phyloP scores from a whole-genome alignment of 2,329 filamentous ascomycete genomes.

The Fusarium pininemorale region DNA sequence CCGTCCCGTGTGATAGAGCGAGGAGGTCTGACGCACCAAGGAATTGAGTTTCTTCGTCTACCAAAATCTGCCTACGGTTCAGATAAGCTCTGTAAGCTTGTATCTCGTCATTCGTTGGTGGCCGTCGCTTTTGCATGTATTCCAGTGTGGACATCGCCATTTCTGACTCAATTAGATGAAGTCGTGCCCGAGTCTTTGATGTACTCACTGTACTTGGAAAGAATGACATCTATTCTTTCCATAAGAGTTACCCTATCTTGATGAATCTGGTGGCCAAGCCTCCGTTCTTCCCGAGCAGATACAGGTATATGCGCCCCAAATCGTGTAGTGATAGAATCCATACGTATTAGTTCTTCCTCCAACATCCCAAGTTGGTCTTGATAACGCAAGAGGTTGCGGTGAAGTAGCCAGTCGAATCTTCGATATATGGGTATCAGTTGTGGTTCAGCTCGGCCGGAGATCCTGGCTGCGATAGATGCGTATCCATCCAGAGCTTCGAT shows the following conservation, averaged over 20 bases:
- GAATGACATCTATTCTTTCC: neutral
- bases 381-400: conserved; percentile 81
- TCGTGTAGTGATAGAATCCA: conserved; percentile 69
- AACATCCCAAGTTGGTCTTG: conserved; percentile 86
- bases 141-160: conserved; percentile 67
- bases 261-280: neutral
- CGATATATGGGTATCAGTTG: conserved; percentile 75
- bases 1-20: neutral
- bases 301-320: conserved; percentile 41
- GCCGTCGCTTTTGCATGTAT: conserved; percentile 59
- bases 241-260: neutral
- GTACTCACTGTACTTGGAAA: conserved; percentile 24
- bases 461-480: conserved; percentile 66
- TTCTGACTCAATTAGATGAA: conserved; percentile 50
- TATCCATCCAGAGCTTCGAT: conserved; percentile 64
- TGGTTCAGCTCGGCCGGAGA: conserved; percentile 48
- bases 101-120: conserved; percentile 60
- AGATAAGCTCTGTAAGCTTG: conserved; percentile 64
- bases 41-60: conserved; percentile 68
- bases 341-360: conserved; percentile 76
- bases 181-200: no score
- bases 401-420: conserved; percentile 82
- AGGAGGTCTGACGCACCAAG: conserved; percentile 52
- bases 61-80: conserved; percentile 58
- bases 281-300: conserved; percentile 23